A percentile compares a stretch with the other conserved stretches of the same genome.
Conservation (phyloP, 768 basidiomycete species). For the Lyophyllum atratum region DNA sequence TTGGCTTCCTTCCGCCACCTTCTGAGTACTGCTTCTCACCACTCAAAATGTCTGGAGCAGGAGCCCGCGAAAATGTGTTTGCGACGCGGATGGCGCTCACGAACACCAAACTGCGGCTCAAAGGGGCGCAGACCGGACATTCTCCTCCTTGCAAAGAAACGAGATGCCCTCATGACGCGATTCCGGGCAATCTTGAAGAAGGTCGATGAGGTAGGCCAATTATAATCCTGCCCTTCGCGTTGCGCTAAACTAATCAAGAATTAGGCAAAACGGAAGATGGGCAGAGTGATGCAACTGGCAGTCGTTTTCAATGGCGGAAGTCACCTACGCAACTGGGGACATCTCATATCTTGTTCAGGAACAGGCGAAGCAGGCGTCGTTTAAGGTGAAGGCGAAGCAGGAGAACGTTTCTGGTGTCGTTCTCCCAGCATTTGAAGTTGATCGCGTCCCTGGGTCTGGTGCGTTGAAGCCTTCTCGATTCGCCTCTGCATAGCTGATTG, state of each 20-base stretch:
- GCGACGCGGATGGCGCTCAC: slow-evolving; percentile 98
- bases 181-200: slow-evolving; percentile 94
- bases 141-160: slow-evolving; percentile 95
- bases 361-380: slow-evolving; percentile 87
- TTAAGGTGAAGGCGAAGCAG: slow-evolving; percentile 92
- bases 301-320: slow-evolving; percentile 99
- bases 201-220: slow-evolving; percentile 86
- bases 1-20: background rate
- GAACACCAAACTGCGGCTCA: slow-evolving; percentile 86
- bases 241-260: slow-evolving; percentile 24
- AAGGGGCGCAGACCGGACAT: slow-evolving; percentile 93
- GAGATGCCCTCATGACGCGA: slow-evolving; percentile 92
- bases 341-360: slow-evolving; percentile 98
- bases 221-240: slow-evolving; percentile 1
- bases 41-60: slow-evolving; percentile 79
- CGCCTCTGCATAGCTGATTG: background rate
- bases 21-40: background rate
- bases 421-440: slow-evolving; percentile 92
- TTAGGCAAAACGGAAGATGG: slow-evolving; percentile 99
- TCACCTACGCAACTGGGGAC: slow-evolving; percentile 96
- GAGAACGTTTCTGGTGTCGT: slow-evolving; percentile 99
- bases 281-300: slow-evolving; percentile 96
- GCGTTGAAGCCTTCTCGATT: slow-evolving; percentile 6
- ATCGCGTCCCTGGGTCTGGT: slow-evolving; percentile 86
- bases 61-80: slow-evolving; percentile 90